These are phyloP conservation scores for Stenogyne calaminthoides DNA, from an alignment of 305 asterid genomes.

Conservation along the genomic window DNA sequence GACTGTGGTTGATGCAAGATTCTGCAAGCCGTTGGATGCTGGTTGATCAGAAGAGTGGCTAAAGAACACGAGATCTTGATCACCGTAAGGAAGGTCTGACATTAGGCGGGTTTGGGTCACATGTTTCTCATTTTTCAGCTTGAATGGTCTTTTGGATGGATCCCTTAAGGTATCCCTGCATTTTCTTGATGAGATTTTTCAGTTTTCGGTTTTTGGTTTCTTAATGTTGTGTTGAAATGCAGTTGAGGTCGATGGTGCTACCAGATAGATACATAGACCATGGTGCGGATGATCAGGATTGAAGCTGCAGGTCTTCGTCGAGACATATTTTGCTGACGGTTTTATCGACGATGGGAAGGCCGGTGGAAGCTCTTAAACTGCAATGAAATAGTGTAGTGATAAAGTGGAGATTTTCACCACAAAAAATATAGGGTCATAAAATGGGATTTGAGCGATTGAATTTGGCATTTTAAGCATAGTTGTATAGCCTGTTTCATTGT, in stretches of 20 bases:
- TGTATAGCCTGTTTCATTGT: not conserved
- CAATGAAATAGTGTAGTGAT: conserved; percentile 23
- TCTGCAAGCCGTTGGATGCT: conserved; percentile 71
- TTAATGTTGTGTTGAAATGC: conserved; percentile 32
- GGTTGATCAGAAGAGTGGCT: conserved; percentile 58
- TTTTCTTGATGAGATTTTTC: not conserved
- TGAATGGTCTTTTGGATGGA: conserved; percentile 70
- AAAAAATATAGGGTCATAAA: not conserved
- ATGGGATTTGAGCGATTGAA: not conserved
- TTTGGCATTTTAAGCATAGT: not conserved
- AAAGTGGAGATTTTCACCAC: not conserved
- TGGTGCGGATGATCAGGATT: conserved; percentile 71
- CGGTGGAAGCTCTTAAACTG: conserved; percentile 50
- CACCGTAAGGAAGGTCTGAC: conserved; percentile 74
- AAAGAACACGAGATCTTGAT: conserved; percentile 72
- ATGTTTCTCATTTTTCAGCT: conserved; percentile 66
- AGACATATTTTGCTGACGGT: conserved; percentile 68
- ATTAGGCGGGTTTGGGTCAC: conserved; percentile 88
- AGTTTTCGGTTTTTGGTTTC: not conserved
- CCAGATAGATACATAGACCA: conserved; percentile 84
- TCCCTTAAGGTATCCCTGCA: conserved; percentile 57
- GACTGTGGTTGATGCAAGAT: conserved; percentile 69
- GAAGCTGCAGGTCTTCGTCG: conserved; percentile 79
- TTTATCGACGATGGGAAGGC: conserved; percentile 62
- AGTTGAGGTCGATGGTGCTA: conserved; percentile 77